Evolutionary conservation across 2,329 filamentous ascomycete species (phyloP).

Genomic region (Pseudopyrenochaeta lycopersici): DNA sequence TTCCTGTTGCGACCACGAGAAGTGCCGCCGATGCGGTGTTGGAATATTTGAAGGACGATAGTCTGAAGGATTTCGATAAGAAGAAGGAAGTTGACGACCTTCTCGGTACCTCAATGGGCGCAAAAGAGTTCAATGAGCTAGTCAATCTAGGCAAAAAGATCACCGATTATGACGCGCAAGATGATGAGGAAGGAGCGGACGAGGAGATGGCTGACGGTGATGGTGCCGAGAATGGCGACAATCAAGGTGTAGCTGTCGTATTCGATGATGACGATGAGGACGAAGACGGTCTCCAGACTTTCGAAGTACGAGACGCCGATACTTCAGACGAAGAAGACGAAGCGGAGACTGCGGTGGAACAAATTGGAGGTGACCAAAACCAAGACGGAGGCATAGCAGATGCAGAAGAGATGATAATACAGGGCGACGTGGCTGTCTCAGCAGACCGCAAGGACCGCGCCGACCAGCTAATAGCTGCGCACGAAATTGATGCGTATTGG

Average conservation of each 20-base stretch:
- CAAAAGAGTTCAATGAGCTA: constrained; percentile 96
- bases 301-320: constrained; percentile 86
- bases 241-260: constrained; percentile 95
- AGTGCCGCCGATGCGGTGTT: constrained; percentile 93
- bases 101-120: constrained; percentile 79
- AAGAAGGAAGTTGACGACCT: constrained; percentile 98
- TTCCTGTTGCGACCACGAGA: constrained; percentile 87
- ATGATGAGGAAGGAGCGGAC: constrained; percentile 85
- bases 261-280: constrained; percentile 89
- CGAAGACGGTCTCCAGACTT: constrained; percentile 78
- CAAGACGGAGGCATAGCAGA: constrained; percentile 60
- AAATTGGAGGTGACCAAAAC: constrained; percentile 60
- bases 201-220: constrained; percentile 69
- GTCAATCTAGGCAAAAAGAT: constrained; percentile 98
- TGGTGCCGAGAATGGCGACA: constrained; percentile 79
- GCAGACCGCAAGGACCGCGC: constrained; percentile 52
- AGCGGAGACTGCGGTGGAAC: constrained; percentile 69
- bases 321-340: constrained; percentile 80
- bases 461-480: constrained; percentile 73
- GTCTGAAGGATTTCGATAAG: constrained; percentile 96
- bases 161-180: constrained; percentile 95
- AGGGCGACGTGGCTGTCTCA: constrained; percentile 65
- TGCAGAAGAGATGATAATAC: constrained; percentile 83
- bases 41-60: constrained; percentile 93
- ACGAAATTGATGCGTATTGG: constrained; percentile 98